These are phyloP conservation scores for Chamaenerion angustifolium DNA, from an alignment of 345 rosid species.

Conservation along the genomic window DNA sequence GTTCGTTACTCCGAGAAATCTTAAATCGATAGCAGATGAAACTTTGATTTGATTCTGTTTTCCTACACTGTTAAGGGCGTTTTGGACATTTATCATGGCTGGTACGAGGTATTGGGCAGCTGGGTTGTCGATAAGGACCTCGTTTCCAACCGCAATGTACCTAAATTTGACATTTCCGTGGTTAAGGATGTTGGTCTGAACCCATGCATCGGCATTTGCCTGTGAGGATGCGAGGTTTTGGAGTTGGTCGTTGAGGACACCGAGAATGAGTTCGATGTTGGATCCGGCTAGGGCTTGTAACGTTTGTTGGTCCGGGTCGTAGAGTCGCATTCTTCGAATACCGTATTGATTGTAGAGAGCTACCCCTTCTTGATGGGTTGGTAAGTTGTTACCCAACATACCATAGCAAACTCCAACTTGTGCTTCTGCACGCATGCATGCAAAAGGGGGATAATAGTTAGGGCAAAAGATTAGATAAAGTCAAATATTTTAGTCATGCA, in stretches of 20 bases:
- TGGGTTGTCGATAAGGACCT: slow-evolving; percentile 18
- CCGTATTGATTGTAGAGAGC: slow-evolving; percentile 27
- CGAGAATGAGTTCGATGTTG: slow-evolving; percentile 35
- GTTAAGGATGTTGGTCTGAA: slow-evolving; percentile 24
- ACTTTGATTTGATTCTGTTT: slow-evolving; percentile 31
- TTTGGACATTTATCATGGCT: slow-evolving; percentile 34
- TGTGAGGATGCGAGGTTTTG: slow-evolving; percentile 22
- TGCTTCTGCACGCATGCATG: slow-evolving; percentile 16
- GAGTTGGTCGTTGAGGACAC: slow-evolving; percentile 27
- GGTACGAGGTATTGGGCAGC: slow-evolving; percentile 22
- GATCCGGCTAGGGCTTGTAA: slow-evolving; percentile 40
- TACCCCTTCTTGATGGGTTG: slow-evolving; percentile 32
- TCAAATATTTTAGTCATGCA: no score
- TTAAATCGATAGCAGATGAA: slow-evolving; percentile 13
- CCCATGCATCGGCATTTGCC: slow-evolving; percentile 31
- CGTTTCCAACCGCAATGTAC: slow-evolving; percentile 55
- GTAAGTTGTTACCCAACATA: slow-evolving; percentile 34
- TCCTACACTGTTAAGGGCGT: slow-evolving; percentile 16
- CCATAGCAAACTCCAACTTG: slow-evolving; percentile 70
- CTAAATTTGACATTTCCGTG: slow-evolving; percentile 24
- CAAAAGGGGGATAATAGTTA: no score
- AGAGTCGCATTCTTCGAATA: slow-evolving; percentile 39
- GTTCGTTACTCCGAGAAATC: slow-evolving; percentile 3
- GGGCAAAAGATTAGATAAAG: no score
- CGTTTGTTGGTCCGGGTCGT: slow-evolving; percentile 16